Conservation (phyloP, 805 yeast genomes). For the Sugiyamaella americana region DNA sequence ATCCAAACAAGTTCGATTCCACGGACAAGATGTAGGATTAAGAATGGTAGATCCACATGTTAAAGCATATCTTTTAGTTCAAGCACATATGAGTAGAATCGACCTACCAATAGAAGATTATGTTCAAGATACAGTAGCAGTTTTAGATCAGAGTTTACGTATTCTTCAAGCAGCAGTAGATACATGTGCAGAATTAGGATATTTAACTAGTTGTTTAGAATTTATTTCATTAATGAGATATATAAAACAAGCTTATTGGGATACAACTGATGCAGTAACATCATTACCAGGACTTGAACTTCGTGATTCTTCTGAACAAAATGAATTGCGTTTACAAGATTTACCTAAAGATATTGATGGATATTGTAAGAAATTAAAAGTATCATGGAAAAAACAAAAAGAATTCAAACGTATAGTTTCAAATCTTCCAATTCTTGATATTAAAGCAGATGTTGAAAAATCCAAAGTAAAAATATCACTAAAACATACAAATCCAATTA, state of each 20-base stretch:
- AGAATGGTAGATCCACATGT: conserved; percentile 85
- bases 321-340: conserved; percentile 15
- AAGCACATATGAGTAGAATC: conserved; percentile 62
- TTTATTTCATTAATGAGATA: conserved; percentile 73
- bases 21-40: conserved; percentile 35
- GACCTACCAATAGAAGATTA: conserved; percentile 94
- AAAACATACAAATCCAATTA: conserved; percentile 46
- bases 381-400: conserved; percentile 38
- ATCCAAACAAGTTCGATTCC: conserved; percentile 60
- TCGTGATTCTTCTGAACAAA: conserved; percentile 7
- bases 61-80: conserved; percentile 64
- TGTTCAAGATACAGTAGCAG: conserved; percentile 86
- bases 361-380: conserved; percentile 34
- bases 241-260: conserved; percentile 85
- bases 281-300: conserved; percentile 43
- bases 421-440: conserved; percentile 55
- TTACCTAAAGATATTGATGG: conserved; percentile 22
- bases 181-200: conserved; percentile 79
- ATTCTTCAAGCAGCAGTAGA: conserved; percentile 89
- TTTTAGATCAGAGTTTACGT: conserved; percentile 90
- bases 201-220: conserved; percentile 51
- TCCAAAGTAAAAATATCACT: conserved; percentile 27
- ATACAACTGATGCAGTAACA: conserved; percentile 63
- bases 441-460: conserved; percentile 5
- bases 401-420: conserved; percentile 49